These are phyloP conservation scores for Neocucurbitaria cava DNA, from an alignment of 2,329 filamentous ascomycete genomes.

Conservation along the genomic window DNA sequence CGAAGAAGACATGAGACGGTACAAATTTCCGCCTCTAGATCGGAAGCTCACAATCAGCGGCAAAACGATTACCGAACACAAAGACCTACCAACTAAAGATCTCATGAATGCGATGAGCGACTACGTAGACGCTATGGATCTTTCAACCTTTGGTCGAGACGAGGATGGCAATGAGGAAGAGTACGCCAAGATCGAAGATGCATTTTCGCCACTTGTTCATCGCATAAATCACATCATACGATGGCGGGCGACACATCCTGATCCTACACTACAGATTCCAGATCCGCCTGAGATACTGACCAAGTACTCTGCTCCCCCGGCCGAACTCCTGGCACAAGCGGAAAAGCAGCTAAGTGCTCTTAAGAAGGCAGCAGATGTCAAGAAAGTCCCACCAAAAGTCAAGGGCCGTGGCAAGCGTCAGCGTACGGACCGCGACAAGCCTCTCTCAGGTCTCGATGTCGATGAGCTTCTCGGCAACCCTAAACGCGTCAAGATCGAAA, in stretches of 20 bases:
- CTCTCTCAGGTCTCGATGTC: slow-evolving; percentile 88
- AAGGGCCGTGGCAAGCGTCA: slow-evolving; percentile 71
- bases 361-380: slow-evolving; percentile 75
- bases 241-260: slow-evolving; percentile 77
- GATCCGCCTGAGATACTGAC: slow-evolving; percentile 58
- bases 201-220: slow-evolving; percentile 85
- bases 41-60: slow-evolving; percentile 87
- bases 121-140: slow-evolving; percentile 92
- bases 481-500: slow-evolving; percentile 63
- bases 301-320: slow-evolving; percentile 75
- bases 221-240: slow-evolving; percentile 86
- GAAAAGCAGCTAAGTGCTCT: slow-evolving; percentile 67
- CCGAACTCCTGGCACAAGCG: slow-evolving; percentile 67
- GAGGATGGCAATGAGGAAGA: slow-evolving; percentile 72
- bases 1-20: slow-evolving; percentile 88
- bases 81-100: slow-evolving; percentile 78
- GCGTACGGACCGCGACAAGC: slow-evolving; percentile 72
- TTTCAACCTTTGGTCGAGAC: slow-evolving; percentile 73
- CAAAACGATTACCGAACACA: slow-evolving; percentile 79
- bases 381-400: slow-evolving; percentile 79
- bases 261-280: slow-evolving; percentile 68
- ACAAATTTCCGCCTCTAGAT: slow-evolving; percentile 89
- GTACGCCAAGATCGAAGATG: slow-evolving; percentile 79
- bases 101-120: slow-evolving; percentile 83
- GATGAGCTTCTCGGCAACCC: slow-evolving; percentile 75